Evolutionary conservation across 805 yeast species (phyloP), one percentile per base, ranked within the genome.

Genomic region (Kuraishia hungarica): DNA sequence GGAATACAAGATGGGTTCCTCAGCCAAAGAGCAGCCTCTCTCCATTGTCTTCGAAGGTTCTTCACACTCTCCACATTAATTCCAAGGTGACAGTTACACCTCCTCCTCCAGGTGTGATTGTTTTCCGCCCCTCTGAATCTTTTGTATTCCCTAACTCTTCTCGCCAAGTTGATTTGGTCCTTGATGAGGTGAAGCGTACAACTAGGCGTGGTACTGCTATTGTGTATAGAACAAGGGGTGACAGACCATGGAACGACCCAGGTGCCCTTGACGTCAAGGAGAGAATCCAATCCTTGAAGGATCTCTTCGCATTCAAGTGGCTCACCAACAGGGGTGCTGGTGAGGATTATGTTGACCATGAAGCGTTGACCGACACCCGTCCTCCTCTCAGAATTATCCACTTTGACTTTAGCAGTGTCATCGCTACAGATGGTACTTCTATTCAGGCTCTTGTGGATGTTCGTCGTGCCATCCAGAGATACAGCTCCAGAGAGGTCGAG

Each of bases 61-160:
- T 66, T 23, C 74, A 71, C 56, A 75, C 75, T 48, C 53, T 62
- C 24, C 64, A 60, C 53, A 60, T 81, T 55, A 89, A 92, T 67
- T 71, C 78, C 3, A 79, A 77, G 17, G 68, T 91, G 19, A 65
- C 74, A 0, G 80, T 92, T 6, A 67, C 67, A 17, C 87, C 91
- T 1, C 96, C 97, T 17, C 97, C 97, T 28, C 89, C 93, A 1
- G 97, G 97, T 39, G 91, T 92, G 19, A 62, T 91, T 56, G 96
- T 92, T 2, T 92, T 85, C 74, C 81, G 94, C 62, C 87, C 94
- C 48, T 73, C 84, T 20, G 97, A 92, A 64, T 75, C 91, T 17
- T 87, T 88, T 70, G 81, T 89, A 0, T 92, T 90, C 71, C 83
- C 96, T 47, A 92, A 92, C 66, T 78, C 87, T 51, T 83, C 96